Percentiles rank a stretch among this genome's conserved stretches.
phyloP scores from a whole-genome alignment of 345 rosid genomes.

The Brassica juncea region DNA sequence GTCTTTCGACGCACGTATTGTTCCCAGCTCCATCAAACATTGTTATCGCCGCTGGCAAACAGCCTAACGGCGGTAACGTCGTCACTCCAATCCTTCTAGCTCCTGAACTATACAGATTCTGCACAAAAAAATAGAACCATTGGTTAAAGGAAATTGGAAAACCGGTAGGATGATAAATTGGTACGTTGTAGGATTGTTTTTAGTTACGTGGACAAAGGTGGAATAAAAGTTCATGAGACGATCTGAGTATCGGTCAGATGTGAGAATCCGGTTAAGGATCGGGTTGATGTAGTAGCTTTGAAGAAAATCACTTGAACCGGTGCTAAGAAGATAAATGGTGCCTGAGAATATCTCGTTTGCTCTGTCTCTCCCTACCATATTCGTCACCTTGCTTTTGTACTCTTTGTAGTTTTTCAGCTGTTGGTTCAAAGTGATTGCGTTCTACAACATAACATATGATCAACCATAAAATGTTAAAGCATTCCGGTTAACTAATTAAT shows the following conservation, averaged over 20 bases:
- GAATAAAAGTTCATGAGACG: constrained; percentile 58
- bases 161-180: neutral
- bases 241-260: constrained; percentile 74
- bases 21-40: constrained; percentile 56
- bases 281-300: constrained; percentile 91
- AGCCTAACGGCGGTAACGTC: constrained; percentile 75
- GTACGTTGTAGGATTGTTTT: neutral
- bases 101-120: constrained; percentile 65
- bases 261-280: constrained; percentile 60
- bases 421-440: constrained; percentile 61
- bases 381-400: constrained; percentile 54
- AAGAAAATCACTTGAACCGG: constrained; percentile 81
- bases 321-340: constrained; percentile 61
- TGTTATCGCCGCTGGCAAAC: constrained; percentile 79
- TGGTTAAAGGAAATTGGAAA: neutral
- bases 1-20: constrained; percentile 51
- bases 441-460: constrained; percentile 39
- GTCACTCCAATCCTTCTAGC: constrained; percentile 88
- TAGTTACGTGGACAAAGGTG: constrained; percentile 59
- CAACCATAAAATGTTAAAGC: neutral
- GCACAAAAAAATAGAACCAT: neutral
- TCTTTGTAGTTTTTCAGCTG: constrained; percentile 71
- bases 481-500: neutral
- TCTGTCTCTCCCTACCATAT: constrained; percentile 58
- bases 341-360: constrained; percentile 64